Base-by-base conservation (phyloP, 139 green algal genomes). In the Coelastrella sp. region DNA sequence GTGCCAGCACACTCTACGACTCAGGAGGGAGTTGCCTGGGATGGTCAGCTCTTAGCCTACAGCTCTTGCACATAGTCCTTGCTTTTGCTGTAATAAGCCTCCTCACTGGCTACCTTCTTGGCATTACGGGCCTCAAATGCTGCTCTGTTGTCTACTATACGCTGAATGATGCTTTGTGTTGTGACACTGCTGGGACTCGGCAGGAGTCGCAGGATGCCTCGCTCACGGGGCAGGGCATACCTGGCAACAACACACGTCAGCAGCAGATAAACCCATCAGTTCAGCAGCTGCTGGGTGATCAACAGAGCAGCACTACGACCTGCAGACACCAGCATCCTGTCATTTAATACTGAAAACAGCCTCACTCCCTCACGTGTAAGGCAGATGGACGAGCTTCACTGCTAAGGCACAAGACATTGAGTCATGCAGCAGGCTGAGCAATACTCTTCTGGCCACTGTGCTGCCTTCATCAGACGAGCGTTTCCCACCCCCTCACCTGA, bases 141-240 rank as follows among this genome's bases (percentile, higher is more conserved):
- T 65, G 94, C 85, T 25, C 96, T 93, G 93, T 99, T 99, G 75
- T 94, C 91, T 66, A 99, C 93, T 66, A 99, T 99, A 86, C 98
- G 95, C 68, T 95, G 91, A 86, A 99, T 98, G 88, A 99, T 97
- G 75, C 94, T 96, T 49, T 94, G 93, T 0, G 97, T 98, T 7
- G 97, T 98, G 70, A 97, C 96, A 20, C 94, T 75, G 75, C 68
- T 95, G 70, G 95, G 95, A n/a, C 93, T 96, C 25, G 89, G 22
- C 82, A 99, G 90, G 88, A 93, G 72, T n/a, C 83, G 91, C 92
- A 95, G 96, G 22, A 96, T 93, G 60, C 90, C 92, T 12, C 79
- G 27, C 19, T 78, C 66, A 65, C 85, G 87, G 7, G 93, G 85
- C 22, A 92, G 78, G 6, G 84, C 84, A 75, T 96, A 96, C 24